Base-by-base conservation (phyloP, 306 rosid species). In the Corylus americana region DNA sequence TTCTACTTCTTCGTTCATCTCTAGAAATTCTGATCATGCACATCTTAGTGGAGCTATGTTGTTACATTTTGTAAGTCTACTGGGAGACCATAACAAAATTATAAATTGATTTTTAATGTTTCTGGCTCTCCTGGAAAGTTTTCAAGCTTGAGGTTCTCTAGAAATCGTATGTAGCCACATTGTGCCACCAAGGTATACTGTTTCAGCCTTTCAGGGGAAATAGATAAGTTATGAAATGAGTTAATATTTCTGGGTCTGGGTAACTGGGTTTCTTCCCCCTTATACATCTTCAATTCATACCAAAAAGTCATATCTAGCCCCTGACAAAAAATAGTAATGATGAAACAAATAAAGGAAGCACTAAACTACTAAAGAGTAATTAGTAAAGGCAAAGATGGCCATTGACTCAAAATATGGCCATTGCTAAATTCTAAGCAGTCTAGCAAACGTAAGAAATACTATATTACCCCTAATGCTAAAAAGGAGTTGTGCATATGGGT, bases 1-100 rank as follows among this genome's bases (percentile, higher is more conserved):
- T 69, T 93, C 93, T 49, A 90, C 83, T 73, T 95, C 98, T 82
- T 93, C 99, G 0, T 93, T 91, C 99, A 95, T 95, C 86, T 95
- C 96, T 44, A 95, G 86, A 83, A 85, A 95, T 74, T 91, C 98
- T 12, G 99, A 87, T 22, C 25, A 22, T 31, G 97, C 98, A 64
- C 99, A 95, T 91, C 99, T 88, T 47, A 95, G 85, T 76, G 84
- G 83, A 47, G 98, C 99, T 84, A 91, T 79, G 27, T 93, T 91
- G 51, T 69, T 84, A 45, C 97, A 83, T 82, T 77, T 87, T 22
- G 22, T 37, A 95, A 87, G 83, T 93, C 97, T 70, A 93, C 75
- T 17, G 92, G 96, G 74, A 95, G 89, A 71, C 97, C 96, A 58
- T 95, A 95, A 55, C 99, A 95, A 90, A 92, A 93, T 81, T 87